phyloP scores from a whole-genome alignment of 1,284 basidiomycete species.

The Macrocystidia cucumis region DNA sequence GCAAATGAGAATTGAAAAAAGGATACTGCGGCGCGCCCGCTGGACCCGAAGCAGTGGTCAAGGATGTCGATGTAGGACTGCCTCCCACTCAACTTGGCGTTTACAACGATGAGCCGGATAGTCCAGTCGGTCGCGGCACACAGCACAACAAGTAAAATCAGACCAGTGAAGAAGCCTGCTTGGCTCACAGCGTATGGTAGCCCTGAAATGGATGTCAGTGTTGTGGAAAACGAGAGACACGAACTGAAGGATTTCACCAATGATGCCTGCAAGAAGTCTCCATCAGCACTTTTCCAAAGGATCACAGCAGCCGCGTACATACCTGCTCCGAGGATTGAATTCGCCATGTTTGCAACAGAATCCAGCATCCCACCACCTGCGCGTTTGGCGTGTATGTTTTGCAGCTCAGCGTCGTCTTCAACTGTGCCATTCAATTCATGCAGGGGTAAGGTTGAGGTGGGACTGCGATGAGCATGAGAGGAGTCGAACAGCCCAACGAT shows the following conservation, averaged over 20 bases:
- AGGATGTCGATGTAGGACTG: slow-evolving; percentile 96
- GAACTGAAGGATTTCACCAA: slow-evolving; percentile 42
- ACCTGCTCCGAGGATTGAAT: slow-evolving; percentile 96
- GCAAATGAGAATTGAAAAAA: slow-evolving; percentile 98
- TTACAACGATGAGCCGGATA: slow-evolving; percentile 90
- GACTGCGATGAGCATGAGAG: slow-evolving; percentile 44
- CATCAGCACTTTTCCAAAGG: slow-evolving; percentile 7
- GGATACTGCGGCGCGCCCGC: slow-evolving; percentile 86
- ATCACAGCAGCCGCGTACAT: slow-evolving; percentile 8
- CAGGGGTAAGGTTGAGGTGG: slow-evolving; percentile 45
- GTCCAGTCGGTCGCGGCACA: slow-evolving; percentile 96
- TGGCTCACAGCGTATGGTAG: slow-evolving; percentile 90
- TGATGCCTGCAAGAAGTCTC: slow-evolving; percentile 54
- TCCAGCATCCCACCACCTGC: slow-evolving; percentile 78
- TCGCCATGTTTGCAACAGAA: slow-evolving; percentile 91
- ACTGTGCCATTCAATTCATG: slow-evolving; percentile 26
- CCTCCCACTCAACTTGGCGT: slow-evolving; percentile 92
- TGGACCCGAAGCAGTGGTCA: slow-evolving; percentile 88
- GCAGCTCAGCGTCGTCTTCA: slow-evolving; percentile 47
- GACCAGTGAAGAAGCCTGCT: slow-evolving; percentile 87
- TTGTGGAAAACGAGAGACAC: slow-evolving; percentile 4
- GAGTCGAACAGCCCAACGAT: slow-evolving; percentile 68
- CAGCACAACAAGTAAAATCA: slow-evolving; percentile 74
- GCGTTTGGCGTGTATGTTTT: slow-evolving; percentile 59
- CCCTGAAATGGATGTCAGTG: slow-evolving; percentile 32